A percentile compares a stretch with the other conserved stretches of the same genome.
Conservation (phyloP, 768 basidiomycete genomes). For the Leccinum boreale region DNA sequence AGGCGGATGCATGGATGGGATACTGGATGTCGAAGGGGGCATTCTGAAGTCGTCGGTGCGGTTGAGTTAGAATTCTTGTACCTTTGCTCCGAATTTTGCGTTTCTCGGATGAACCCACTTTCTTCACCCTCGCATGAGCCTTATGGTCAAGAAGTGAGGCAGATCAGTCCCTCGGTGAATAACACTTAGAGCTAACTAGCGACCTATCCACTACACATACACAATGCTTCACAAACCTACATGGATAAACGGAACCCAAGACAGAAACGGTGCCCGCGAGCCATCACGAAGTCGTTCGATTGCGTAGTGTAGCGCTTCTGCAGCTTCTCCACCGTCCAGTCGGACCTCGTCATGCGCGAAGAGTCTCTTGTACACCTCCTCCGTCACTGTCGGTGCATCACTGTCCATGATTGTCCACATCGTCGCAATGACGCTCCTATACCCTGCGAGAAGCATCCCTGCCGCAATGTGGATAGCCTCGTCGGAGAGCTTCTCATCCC, state of each 20-base stretch:
- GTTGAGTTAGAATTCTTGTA: background rate
- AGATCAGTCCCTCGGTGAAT: too few relatives aligned
- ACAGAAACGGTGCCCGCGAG: background rate
- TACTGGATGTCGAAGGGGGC: constrained; percentile 25
- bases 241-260: background rate
- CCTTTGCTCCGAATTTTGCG: too few relatives aligned
- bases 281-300: background rate
- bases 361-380: background rate
- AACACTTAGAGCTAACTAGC: too few relatives aligned
- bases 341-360: background rate
- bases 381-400: background rate
- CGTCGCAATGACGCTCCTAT: background rate
- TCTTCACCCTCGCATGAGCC: too few relatives aligned
- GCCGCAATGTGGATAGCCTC: background rate
- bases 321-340: background rate
- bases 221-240: background rate
- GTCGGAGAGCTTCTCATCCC: background rate
- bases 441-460: background rate
- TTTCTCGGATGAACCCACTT: too few relatives aligned
- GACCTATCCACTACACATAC: background rate
- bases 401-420: constrained; percentile 1
- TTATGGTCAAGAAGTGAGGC: too few relatives aligned
- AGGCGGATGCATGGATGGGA: constrained; percentile 24
- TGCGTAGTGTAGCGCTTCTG: background rate
- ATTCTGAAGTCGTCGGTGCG: constrained; percentile 2